Percentiles rank a stretch among this genome's conserved stretches.
Evolutionary conservation across 495 filamentous ascomycete species (phyloP).

Genomic region (Pseudevernia furfuracea): DNA sequence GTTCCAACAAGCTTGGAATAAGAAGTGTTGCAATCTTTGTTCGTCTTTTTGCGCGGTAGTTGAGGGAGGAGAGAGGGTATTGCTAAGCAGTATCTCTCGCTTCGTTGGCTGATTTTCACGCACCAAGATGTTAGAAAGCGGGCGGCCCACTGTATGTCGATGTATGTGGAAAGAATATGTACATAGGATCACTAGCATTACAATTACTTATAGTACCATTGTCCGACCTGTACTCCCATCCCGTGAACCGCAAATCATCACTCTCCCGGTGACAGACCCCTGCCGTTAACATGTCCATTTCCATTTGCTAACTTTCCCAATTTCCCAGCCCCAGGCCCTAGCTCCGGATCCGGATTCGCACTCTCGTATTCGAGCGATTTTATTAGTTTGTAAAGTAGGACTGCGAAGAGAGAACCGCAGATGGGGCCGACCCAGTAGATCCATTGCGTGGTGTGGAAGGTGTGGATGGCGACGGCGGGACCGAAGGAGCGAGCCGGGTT

Average conservation of each 20-base stretch:
- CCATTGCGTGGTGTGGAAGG: conserved; percentile 33
- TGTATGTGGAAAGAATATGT: too few species aligned
- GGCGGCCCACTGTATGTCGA: too few species aligned
- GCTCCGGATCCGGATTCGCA: conserved; percentile 68
- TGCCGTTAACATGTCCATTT: neutral
- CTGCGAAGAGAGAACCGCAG: conserved; percentile 58
- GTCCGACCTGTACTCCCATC: neutral
- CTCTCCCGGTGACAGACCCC: neutral
- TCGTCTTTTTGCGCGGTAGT: too few species aligned
- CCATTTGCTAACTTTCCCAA: neutral
- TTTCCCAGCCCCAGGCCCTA: conserved; percentile 3
- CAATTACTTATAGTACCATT: neutral
- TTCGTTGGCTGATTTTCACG: too few species aligned
- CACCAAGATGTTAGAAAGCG: too few species aligned
- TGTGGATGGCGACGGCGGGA: conserved; percentile 25
- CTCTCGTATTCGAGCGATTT: conserved; percentile 66
- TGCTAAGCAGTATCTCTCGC: too few species aligned
- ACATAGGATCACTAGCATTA: too few species aligned
- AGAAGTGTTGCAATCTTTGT: too few species aligned
- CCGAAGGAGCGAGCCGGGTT: conserved; percentile 44
- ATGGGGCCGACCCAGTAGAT: conserved; percentile 60
- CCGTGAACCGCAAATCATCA: neutral
- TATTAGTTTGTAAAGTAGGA: conserved; percentile 58
- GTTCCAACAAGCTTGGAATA: too few species aligned
- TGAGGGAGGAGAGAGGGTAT: too few species aligned